Evolutionary conservation across 2,329 filamentous ascomycete genomes (phyloP).

Genomic region (Anthostomella pinea): DNA sequence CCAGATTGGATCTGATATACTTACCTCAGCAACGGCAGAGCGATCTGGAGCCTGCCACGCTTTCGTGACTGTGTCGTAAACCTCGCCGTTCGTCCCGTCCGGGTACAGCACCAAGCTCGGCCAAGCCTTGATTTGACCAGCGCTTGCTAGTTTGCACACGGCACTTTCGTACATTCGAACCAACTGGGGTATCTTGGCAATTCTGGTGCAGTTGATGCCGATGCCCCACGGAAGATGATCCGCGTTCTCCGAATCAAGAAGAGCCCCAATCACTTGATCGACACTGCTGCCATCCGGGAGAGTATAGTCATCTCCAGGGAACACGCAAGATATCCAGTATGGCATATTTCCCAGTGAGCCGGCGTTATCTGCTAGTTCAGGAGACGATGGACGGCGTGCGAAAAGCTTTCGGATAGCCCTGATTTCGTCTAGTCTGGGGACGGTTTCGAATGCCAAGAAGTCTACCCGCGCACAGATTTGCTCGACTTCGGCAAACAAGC

Average conservation of each 20-base stretch:
- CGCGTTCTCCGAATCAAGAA: constrained; percentile 21
- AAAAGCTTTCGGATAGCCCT: constrained; percentile 50
- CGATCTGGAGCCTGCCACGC: constrained; percentile 49
- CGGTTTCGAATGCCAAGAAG: constrained; percentile 63
- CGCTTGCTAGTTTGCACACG: constrained; percentile 36
- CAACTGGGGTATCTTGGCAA: constrained; percentile 56
- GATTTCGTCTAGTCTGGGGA: constrained; percentile 62
- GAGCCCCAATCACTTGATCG: constrained; percentile 37
- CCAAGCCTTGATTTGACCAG: constrained; percentile 36
- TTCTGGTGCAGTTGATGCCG: constrained; percentile 68
- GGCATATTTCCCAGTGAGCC: constrained; percentile 28
- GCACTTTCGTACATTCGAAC: constrained; percentile 53
- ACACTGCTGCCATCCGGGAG: constrained; percentile 56
- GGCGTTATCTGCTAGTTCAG: constrained; percentile 16
- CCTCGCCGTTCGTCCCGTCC: constrained; percentile 65
- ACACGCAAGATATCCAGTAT: constrained; percentile 64
- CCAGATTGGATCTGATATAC: neutral
- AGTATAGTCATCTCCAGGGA: constrained; percentile 49
- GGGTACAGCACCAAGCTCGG: constrained; percentile 64
- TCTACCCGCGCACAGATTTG: constrained; percentile 41
- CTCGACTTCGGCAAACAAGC: constrained; percentile 44
- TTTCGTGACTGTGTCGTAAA: constrained; percentile 63
- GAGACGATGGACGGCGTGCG: constrained; percentile 28
- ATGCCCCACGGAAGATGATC: constrained; percentile 53
- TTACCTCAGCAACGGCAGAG: neutral